Conservation (phyloP, 148 eudicot genomes). For the Gaultheria prostrata region DNA sequence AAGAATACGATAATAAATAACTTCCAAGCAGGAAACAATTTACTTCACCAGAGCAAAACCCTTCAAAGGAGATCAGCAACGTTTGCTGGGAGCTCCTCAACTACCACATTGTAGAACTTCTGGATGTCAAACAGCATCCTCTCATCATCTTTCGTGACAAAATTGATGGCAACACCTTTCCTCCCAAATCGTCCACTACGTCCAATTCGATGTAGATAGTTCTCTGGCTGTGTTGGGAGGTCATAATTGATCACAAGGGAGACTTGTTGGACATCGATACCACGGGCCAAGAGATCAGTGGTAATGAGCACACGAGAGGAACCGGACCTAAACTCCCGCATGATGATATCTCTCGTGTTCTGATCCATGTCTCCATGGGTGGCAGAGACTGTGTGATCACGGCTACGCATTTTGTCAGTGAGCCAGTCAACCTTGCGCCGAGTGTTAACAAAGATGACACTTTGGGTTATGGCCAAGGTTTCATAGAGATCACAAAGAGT, state of each 20-base stretch:
- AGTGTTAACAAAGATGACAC: conserved; percentile 78
- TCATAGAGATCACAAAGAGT: conserved; percentile 75
- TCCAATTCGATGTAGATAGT: conserved; percentile 74
- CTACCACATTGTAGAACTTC: conserved; percentile 58
- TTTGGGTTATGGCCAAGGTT: conserved; percentile 72
- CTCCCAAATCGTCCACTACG: conserved; percentile 81
- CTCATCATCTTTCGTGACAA: conserved; percentile 64
- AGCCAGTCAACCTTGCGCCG: conserved; percentile 79
- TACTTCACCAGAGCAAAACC: conserved; percentile 13
- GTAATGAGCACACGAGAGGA: conserved; percentile 76
- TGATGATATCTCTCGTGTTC: conserved; percentile 68
- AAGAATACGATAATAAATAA: conserved; percentile 12
- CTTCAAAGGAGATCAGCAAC: conserved; percentile 69
- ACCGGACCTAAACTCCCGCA: conserved; percentile 76
- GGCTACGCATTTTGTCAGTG: conserved; percentile 74
- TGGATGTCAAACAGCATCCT: conserved; percentile 71
- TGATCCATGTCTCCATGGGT: conserved; percentile 88
- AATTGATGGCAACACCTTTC: conserved; percentile 81
- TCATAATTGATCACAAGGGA: conserved; percentile 73
- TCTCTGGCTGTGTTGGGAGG: conserved; percentile 74
- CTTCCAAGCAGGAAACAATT: conserved; percentile 14
- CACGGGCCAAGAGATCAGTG: conserved; percentile 77
- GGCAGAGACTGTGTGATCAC: conserved; percentile 78
- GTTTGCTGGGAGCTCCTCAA: conserved; percentile 76
- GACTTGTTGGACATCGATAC: conserved; percentile 83